Percentiles rank a stretch among this genome's conserved stretches.
Evolutionary conservation across 345 rosid genomes (phyloP).

Genomic region (Populus euphratica): DNA sequence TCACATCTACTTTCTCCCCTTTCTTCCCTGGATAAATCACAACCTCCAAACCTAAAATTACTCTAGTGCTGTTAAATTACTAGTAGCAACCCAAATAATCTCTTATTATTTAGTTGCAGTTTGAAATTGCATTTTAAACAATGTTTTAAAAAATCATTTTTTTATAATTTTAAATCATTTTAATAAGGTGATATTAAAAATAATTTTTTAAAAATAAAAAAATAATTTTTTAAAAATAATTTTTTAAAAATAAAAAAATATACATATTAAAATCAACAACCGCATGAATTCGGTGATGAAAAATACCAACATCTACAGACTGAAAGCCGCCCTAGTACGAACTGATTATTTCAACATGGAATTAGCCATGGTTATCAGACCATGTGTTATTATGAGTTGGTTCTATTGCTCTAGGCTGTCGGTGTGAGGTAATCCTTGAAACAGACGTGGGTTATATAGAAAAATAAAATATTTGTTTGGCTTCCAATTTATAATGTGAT

Average conservation of each 20-base stretch:
- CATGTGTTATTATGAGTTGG: background rate
- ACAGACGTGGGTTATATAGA: background rate
- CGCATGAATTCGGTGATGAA: background rate
- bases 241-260: too few relatives aligned
- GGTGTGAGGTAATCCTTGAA: background rate
- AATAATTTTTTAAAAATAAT: too few relatives aligned
- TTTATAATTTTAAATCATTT: too few relatives aligned
- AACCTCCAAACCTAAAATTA: background rate
- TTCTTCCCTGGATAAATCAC: background rate
- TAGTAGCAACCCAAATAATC: background rate
- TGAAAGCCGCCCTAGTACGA: background rate
- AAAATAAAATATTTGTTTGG: background rate
- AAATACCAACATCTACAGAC: background rate
- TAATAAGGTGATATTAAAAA: too few relatives aligned
- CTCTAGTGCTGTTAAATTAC: background rate
- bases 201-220: too few relatives aligned
- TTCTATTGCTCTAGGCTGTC: background rate
- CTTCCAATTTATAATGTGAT: background rate
- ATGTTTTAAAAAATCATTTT: too few relatives aligned
- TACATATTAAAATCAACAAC: too few relatives aligned
- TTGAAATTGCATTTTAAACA: too few relatives aligned
- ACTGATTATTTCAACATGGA: background rate
- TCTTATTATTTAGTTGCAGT: background rate
- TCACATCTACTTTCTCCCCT: background rate
- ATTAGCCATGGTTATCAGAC: background rate